Conservation (phyloP, 768 basidiomycete species). For the Gymnopilus dilepis region DNA sequence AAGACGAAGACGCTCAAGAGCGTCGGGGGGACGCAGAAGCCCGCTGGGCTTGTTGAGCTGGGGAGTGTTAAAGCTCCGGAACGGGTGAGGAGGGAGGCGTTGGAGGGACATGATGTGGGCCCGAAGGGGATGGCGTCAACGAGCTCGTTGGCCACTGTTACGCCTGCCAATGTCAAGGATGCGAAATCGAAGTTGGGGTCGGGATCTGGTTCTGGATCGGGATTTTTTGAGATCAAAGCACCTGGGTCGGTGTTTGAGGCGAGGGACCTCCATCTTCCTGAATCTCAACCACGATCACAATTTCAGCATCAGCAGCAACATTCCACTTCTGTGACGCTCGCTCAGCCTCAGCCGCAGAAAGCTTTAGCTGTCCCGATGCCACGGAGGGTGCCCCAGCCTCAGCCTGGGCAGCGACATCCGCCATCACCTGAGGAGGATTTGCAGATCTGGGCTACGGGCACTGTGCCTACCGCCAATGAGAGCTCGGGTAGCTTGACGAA, state of each 20-base stretch:
- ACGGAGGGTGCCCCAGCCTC: no score
- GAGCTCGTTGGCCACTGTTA: slow-evolving; percentile 4
- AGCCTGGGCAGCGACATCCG: background rate
- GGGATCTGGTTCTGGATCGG: slow-evolving; percentile 1
- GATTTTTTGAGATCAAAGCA: slow-evolving; percentile 32
- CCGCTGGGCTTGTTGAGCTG: slow-evolving; percentile 40
- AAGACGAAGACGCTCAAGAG: slow-evolving; percentile 17
- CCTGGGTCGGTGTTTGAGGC: slow-evolving; percentile 44
- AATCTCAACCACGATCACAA: no score
- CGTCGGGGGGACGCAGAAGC: slow-evolving; percentile 19
- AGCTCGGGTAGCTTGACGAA: background rate
- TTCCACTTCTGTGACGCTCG: background rate
- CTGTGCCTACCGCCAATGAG: background rate
- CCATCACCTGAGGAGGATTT: background rate
- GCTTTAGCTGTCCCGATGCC: no score
- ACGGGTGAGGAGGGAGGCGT: slow-evolving; percentile 38
- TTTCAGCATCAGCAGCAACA: background rate
- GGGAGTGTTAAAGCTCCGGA: slow-evolving; percentile 49
- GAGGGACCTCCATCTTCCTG: no score
- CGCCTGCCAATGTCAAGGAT: background rate
- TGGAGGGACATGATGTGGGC: slow-evolving; percentile 25
- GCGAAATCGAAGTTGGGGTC: background rate
- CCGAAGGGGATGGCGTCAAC: background rate
- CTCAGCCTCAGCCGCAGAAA: background rate
- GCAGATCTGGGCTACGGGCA: slow-evolving; percentile 3